phyloP scores from a whole-genome alignment of 768 basidiomycete genomes.

The Tricholoma hemisulphureum region DNA sequence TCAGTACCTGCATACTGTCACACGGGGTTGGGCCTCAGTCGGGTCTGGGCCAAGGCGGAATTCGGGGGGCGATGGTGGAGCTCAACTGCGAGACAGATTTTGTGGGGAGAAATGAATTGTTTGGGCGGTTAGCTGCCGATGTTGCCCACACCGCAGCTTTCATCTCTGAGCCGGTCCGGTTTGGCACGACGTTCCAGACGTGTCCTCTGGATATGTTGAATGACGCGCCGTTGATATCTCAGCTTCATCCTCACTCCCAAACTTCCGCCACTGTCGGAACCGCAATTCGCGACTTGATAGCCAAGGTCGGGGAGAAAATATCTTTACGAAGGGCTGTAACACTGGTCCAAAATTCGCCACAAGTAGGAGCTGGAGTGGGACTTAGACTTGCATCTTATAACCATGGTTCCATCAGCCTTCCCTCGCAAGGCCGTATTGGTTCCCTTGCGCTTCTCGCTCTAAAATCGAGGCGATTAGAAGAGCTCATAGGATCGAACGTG shows the following conservation, averaged over 20 bases:
- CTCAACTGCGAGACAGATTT: constrained; percentile 98
- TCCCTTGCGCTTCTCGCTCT: constrained; percentile 56
- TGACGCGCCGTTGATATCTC: constrained; percentile 67
- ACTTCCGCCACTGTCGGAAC: constrained; percentile 51
- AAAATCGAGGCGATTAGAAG: constrained; percentile 45
- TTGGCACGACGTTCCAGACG: constrained; percentile 40
- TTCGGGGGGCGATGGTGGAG: constrained; percentile 86
- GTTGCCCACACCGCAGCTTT: constrained; percentile 85
- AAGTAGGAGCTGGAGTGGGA: constrained; percentile 35
- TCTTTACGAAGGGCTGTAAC: constrained; percentile 59
- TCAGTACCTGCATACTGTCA: constrained; percentile 75
- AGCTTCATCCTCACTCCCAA: constrained; percentile 30
- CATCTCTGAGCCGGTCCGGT: constrained; percentile 44
- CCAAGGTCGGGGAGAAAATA: constrained; percentile 81
- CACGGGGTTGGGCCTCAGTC: constrained; percentile 46
- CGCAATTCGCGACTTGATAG: constrained; percentile 67
- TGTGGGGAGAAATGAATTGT: constrained; percentile 83
- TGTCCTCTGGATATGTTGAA: constrained; percentile 49
- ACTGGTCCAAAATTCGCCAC: constrained; percentile 40
- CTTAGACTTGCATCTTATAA: constrained; percentile 56
- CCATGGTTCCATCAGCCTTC: constrained; percentile 53
- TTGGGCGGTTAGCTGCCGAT: constrained; percentile 70
- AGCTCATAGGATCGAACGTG: constrained; percentile 42
- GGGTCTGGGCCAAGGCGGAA: constrained; percentile 38
- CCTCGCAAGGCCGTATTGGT: constrained; percentile 58